Conservation (phyloP, 2,329 filamentous ascomycete genomes). For the Gaeumannomyces tritici region DNA sequence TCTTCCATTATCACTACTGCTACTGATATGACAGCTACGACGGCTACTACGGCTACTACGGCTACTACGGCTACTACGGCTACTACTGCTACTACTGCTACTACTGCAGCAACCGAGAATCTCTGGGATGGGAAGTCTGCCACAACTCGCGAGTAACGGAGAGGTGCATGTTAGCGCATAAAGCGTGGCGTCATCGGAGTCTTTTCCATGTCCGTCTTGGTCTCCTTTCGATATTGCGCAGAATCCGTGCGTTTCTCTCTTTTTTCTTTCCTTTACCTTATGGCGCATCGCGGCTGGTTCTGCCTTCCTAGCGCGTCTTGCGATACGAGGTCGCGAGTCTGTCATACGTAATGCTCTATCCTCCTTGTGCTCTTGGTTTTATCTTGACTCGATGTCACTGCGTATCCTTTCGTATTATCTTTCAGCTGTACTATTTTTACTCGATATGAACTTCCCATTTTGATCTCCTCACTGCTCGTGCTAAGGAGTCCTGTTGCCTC, state of each 20-base stretch:
- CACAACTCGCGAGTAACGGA: not conserved
- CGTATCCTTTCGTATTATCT: not conserved
- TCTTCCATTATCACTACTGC: not conserved
- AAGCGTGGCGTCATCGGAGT: not conserved
- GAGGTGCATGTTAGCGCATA: slow-evolving; percentile 5
- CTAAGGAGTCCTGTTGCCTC: not conserved
- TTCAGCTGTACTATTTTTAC: not conserved
- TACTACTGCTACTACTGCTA: not conserved
- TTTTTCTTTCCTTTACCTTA: not conserved
- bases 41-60: too few species aligned
- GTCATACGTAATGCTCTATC: not conserved
- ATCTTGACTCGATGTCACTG: not conserved
- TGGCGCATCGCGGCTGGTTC: not conserved
- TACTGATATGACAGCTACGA: too few species aligned
- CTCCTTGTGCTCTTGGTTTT: not conserved
- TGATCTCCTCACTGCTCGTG: not conserved
- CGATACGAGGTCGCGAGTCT: not conserved
- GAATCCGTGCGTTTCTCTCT: not conserved
- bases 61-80: not conserved
- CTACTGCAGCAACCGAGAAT: not conserved
- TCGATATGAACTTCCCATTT: not conserved
- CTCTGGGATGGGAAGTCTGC: not conserved
- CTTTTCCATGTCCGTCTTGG: not conserved
- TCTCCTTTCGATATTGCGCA: not conserved
- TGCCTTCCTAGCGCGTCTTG: not conserved